Evolutionary conservation across 805 yeast species (phyloP), one percentile per base, ranked within the genome.

Genomic region (Suhomyces tanzawaensis): DNA sequence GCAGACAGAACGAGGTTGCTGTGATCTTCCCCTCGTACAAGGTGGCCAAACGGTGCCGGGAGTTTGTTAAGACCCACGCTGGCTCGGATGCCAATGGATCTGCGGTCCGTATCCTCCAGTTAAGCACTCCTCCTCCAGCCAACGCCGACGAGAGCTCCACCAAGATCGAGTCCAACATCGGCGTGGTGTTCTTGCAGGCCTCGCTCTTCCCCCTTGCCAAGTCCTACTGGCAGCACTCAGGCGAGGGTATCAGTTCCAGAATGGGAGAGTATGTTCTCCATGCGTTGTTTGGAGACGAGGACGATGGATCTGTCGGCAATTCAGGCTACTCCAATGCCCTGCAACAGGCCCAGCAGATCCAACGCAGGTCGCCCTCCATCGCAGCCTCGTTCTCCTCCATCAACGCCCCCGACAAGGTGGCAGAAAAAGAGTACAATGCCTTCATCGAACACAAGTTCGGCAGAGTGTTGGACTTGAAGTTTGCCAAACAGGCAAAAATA

Each of bases 161-260:
- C 44, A 72, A 79, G 41, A 66, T 79, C 19, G 90, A 82, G 49
- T 77, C 89, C 11, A 76, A 76, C 28, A 76, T 91, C 38, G 83
- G 90, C 0, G 84, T 79, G 15, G 87, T 89, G n/a, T 81, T 93
- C 44, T 85, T 84, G 52, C 86, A 86, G 2, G 59, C 68, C 2
- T 66, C 69, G 3, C 79, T 73, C 41, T 79, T 71, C 45, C 59
- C 77, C 1, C 58, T 85, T 3, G 90, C 93, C 27, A 89, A 87
- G 56, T 79, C 79, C 51, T 93, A 87, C 64, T 93, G 99, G 99
- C 97, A 91, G 59, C 96, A 90, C 54, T 71, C 95, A 0, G 99
- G 99, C 19, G 97, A 91, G 60, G 96, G 96, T n/a, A 77, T 93
- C 19, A 86, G 96, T 12, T 86, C 96, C 24, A 71, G 98, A 51